phyloP scores from a whole-genome alignment of 495 filamentous ascomycete genomes.

The Aeminium ludgeri region DNA sequence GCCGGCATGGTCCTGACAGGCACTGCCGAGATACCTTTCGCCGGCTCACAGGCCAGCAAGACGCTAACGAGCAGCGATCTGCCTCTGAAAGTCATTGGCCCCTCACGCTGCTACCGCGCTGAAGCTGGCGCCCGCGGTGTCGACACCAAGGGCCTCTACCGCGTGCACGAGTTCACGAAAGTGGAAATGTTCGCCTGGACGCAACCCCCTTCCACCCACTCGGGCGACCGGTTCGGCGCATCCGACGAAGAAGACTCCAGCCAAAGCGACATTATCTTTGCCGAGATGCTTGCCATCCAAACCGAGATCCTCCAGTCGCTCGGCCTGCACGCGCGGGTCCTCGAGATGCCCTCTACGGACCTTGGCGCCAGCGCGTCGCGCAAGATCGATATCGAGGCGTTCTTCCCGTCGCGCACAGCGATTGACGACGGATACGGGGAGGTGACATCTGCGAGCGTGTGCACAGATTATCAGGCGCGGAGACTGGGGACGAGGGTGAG shows the following conservation, averaged over 20 bases:
- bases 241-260: constrained; percentile 7
- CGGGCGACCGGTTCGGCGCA: neutral
- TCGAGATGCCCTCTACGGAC: constrained; percentile 83
- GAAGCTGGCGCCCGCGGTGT: constrained; percentile 80
- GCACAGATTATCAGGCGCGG: constrained; percentile 85
- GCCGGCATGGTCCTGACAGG: constrained; percentile 60
- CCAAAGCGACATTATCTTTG: constrained; percentile 35
- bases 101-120: constrained; percentile 79
- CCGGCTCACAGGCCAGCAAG: constrained; percentile 69
- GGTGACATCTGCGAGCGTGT: constrained; percentile 76
- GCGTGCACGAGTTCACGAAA: constrained; percentile 98
- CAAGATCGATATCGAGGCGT: constrained; percentile 86
- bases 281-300: constrained; percentile 73
- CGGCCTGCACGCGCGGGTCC: constrained; percentile 66
- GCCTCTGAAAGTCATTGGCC: constrained; percentile 63
- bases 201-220: constrained; percentile 24
- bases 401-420: constrained; percentile 65
- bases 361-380: constrained; percentile 72
- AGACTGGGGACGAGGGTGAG: constrained; percentile 56
- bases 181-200: constrained; percentile 94
- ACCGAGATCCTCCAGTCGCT: constrained; percentile 60
- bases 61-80: constrained; percentile 44
- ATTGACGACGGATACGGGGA: constrained; percentile 80
- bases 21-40: constrained; percentile 88
- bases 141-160: constrained; percentile 86